Conservation (phyloP, 2,329 filamentous ascomycete species). For the Talaromyces pinophilus region DNA sequence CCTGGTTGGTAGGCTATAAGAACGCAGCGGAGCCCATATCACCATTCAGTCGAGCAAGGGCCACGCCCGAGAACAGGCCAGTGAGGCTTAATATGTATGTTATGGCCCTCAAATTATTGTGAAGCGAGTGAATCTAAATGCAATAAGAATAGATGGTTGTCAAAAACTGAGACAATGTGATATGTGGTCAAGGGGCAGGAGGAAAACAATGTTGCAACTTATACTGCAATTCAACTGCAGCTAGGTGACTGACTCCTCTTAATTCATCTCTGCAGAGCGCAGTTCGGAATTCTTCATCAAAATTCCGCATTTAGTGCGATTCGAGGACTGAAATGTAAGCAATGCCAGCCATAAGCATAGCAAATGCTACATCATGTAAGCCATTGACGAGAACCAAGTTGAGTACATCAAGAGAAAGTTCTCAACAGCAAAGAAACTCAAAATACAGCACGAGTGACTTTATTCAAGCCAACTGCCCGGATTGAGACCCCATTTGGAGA, state of each 20-base stretch:
- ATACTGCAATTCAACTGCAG: background rate
- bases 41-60: background rate
- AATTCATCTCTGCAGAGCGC: background rate
- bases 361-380: background rate
- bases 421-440: background rate
- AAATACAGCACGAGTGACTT: background rate
- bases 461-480: background rate
- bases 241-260: no score
- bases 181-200: background rate
- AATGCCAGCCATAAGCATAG: background rate
- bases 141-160: no score
- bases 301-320: background rate
- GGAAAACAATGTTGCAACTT: background rate
- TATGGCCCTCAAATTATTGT: background rate
- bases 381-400: background rate
- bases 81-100: background rate
- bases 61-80: background rate
- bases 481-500: background rate
- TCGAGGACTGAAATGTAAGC: background rate
- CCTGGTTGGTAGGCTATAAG: background rate
- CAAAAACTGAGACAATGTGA: background rate
- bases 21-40: background rate
- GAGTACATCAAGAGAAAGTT: background rate
- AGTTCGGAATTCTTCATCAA: background rate
- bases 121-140: background rate